phyloP scores from a whole-genome alignment of 441 rosid species.

The Erodium moschatum region DNA sequence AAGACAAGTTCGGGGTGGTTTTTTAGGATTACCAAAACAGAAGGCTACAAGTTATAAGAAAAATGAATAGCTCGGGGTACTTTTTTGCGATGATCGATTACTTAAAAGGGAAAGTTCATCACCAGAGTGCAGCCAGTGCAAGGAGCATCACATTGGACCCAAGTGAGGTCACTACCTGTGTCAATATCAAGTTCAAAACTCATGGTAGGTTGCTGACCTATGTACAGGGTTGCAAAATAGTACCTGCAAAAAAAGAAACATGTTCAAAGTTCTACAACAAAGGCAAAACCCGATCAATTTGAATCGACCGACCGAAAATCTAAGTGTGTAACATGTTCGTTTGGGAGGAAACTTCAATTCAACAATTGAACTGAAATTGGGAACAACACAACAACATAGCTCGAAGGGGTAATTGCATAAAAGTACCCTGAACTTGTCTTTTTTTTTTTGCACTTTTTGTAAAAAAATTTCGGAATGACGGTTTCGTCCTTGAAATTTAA shows the following conservation, averaged over 20 bases:
- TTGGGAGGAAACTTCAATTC: not conserved
- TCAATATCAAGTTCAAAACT: slow-evolving; percentile 51
- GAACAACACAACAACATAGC: not conserved
- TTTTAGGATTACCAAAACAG: no score
- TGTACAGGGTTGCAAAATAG: slow-evolving; percentile 34
- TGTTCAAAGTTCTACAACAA: slow-evolving; percentile 1
- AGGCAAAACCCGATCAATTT: not conserved
- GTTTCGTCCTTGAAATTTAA: no score
- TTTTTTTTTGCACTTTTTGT: no score
- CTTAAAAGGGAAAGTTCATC: not conserved
- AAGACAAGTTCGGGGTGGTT: no score
- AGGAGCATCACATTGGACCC: slow-evolving; percentile 72
- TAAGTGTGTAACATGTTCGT: not conserved
- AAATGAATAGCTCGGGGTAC: no score
- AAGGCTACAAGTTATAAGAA: no score
- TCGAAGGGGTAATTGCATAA: not conserved
- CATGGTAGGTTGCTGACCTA: slow-evolving; percentile 45
- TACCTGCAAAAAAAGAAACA: slow-evolving; percentile 33
- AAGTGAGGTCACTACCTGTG: slow-evolving; percentile 65
- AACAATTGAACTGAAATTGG: not conserved
- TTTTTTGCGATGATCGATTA: no score
- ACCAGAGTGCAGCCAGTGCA: slow-evolving; percentile 55
- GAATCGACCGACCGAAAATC: not conserved
- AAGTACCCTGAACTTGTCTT: no score
- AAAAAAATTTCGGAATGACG: no score